phyloP scores from a whole-genome alignment of 371 early-diverging fungal species.

The Syncephalastrum racemosum region DNA sequence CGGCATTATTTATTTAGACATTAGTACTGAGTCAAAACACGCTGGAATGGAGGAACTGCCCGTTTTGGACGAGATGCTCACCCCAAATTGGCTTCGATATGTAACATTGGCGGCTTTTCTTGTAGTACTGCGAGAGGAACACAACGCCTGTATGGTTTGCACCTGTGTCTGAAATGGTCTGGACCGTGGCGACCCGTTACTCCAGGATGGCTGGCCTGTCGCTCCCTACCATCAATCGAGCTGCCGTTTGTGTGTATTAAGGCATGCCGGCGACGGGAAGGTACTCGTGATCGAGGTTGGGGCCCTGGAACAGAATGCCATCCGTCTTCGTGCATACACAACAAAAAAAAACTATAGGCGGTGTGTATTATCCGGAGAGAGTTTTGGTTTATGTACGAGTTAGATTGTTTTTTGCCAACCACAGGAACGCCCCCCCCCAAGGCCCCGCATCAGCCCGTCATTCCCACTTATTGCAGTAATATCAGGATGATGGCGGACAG shows the following conservation, averaged over 20 bases:
- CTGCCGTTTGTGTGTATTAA: constrained; percentile 78
- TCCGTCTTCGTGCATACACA: constrained; percentile 64
- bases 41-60: too few relatives aligned
- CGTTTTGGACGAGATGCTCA: constrained; percentile 1
- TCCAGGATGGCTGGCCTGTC: constrained; percentile 76
- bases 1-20: too few relatives aligned
- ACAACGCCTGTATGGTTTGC: constrained; percentile 87
- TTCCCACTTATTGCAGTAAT: not conserved
- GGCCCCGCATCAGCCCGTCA: not conserved
- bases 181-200: constrained; percentile 71
- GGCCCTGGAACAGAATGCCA: constrained; percentile 65
- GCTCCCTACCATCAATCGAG: constrained; percentile 78
- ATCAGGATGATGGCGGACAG: not conserved
- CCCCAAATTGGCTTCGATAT: constrained; percentile 96
- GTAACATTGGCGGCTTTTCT: constrained; percentile 68
- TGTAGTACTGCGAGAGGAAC: constrained; percentile 74
- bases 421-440: too few relatives aligned
- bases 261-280: constrained; percentile 81
- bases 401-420: too few relatives aligned
- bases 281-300: constrained; percentile 89
- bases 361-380: not conserved
- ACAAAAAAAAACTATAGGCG: not conserved
- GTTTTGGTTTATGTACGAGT: too few relatives aligned
- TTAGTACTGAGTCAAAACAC: too few relatives aligned
- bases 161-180: constrained; percentile 95